A percentile compares a stretch with the other conserved stretches of the same genome.
Conservation (phyloP, 805 yeast species). For the Candida yuanshanica region DNA sequence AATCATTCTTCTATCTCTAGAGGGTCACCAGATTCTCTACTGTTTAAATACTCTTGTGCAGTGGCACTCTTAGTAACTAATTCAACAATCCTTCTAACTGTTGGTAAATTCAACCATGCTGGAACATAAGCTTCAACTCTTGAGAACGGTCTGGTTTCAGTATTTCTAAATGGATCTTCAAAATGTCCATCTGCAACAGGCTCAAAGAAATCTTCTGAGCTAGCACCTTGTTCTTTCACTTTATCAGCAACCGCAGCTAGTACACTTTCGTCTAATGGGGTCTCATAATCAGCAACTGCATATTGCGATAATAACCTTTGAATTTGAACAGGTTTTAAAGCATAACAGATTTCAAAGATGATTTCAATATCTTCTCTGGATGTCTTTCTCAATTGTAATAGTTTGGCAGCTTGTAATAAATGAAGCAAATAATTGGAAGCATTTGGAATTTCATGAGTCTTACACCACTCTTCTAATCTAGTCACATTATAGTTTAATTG, state of each 20-base stretch:
- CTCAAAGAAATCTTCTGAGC: conserved; percentile 63
- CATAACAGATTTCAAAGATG: conserved; percentile 90
- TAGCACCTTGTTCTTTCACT: conserved; percentile 55
- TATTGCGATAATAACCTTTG: conserved; percentile 89
- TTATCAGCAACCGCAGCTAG: conserved; percentile 74
- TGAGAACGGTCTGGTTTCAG: conserved; percentile 70
- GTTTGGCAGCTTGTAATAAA: conserved; percentile 86
- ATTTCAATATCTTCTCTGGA: conserved; percentile 86
- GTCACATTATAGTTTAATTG: conserved; percentile 96
- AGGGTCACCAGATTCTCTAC: conserved; percentile 18
- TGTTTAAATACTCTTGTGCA: conserved; percentile 46
- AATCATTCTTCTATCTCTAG: conserved; percentile 4
- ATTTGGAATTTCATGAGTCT: conserved; percentile 84
- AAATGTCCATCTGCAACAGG: conserved; percentile 67
- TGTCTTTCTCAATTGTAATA: conserved; percentile 86
- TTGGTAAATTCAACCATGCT: conserved; percentile 87
- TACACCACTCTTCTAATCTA: conserved; percentile 97
- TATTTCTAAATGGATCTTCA: conserved; percentile 76
- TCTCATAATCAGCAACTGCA: conserved; percentile 88
- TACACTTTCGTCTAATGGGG: conserved; percentile 81
- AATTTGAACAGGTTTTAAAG: conserved; percentile 90
- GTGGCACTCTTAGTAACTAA: conserved; percentile 79
- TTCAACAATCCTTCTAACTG: conserved; percentile 82
- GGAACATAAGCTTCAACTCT: conserved; percentile 90
- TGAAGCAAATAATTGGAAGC: conserved; percentile 81